Conservation (phyloP, 2,329 filamentous ascomycete genomes). For the Calonectria pteridis region DNA sequence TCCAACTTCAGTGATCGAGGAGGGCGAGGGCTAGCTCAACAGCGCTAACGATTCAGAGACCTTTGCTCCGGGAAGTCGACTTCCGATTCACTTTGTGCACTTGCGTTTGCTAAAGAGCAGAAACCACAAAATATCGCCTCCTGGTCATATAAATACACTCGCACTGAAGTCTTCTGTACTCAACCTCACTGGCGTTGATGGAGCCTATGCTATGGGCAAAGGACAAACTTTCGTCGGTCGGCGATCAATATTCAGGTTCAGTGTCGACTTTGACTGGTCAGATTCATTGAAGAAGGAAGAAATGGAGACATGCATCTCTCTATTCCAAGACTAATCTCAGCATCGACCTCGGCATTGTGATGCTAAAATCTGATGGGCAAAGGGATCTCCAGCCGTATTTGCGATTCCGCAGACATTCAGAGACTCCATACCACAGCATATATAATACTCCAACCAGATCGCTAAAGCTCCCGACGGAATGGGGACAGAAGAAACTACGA, state of each 20-base stretch:
- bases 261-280: background rate
- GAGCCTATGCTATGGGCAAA: background rate
- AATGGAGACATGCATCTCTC: background rate
- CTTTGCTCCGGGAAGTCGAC: background rate
- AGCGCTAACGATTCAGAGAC: background rate
- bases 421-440: background rate
- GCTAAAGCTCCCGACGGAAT: background rate
- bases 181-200: background rate
- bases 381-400: background rate
- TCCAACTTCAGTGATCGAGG: background rate
- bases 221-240: background rate
- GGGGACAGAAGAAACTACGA: background rate
- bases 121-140: background rate
- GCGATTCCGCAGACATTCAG: background rate
- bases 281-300: background rate
- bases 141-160: background rate
- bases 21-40: background rate
- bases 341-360: background rate
- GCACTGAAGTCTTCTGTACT: background rate
- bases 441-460: background rate
- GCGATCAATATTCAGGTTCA: background rate
- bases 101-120: background rate
- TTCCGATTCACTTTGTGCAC: conserved; percentile 3
- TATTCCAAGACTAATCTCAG: background rate
- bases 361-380: background rate